Evolutionary conservation across 257 asterid species (phyloP).

Genomic region (Gynochthodes officinalis): DNA sequence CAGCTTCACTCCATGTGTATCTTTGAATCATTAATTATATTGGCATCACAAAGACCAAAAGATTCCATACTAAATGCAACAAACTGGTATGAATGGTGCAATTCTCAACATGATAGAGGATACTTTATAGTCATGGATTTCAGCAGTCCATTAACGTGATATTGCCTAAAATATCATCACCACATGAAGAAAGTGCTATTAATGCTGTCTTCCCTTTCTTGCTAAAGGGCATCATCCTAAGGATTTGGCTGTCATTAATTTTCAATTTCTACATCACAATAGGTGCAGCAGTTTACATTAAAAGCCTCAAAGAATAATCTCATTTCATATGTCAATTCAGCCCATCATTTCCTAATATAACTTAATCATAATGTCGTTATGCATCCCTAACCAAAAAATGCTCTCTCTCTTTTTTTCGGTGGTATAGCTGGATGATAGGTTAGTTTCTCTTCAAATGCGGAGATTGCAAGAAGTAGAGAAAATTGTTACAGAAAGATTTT

Average conservation of each 20-base stretch:
- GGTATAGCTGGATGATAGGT: too few species aligned
- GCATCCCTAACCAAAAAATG: too few species aligned
- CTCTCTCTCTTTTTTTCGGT: too few species aligned
- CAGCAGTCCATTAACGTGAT: background rate
- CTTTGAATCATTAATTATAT: background rate
- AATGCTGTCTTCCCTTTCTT: background rate
- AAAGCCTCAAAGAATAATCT: too few species aligned
- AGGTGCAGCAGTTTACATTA: background rate
- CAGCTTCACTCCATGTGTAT: background rate
- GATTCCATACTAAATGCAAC: background rate
- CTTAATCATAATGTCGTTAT: too few species aligned
- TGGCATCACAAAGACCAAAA: slow-evolving; percentile 6
- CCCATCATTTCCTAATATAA: too few species aligned
- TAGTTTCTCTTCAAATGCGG: too few species aligned
- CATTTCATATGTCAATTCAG: too few species aligned
- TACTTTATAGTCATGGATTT: slow-evolving; percentile 6
- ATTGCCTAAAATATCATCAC: background rate
- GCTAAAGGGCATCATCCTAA: background rate
- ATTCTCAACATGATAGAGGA: background rate
- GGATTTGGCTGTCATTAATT: background rate
- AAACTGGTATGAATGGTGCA: background rate
- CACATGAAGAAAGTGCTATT: background rate
- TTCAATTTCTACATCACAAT: background rate
- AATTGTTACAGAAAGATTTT: too few species aligned
- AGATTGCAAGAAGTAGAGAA: too few species aligned